Evolutionary conservation across 2,329 filamentous ascomycete species (phyloP), one percentile per base, ranked within the genome.

Genomic region (Tolypocladium tropicale): DNA sequence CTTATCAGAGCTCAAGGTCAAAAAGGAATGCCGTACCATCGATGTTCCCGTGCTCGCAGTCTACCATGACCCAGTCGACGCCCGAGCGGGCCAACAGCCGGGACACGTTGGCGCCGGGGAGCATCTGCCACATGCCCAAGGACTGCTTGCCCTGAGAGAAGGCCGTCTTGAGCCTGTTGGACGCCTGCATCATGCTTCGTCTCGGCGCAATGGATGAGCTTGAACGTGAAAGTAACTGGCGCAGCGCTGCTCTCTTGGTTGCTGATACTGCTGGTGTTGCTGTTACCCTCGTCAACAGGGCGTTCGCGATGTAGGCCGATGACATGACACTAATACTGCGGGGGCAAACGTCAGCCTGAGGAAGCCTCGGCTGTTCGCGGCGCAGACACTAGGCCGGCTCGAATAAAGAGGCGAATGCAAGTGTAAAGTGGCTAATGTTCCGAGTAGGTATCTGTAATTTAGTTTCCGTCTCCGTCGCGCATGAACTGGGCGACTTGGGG

Each of bases 11-110:
- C 12, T 28, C 6, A 6, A 16, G 41, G 21, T 16, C 41, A 30
- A 16, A 11, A 9, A 33, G 18, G 9, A 10, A 32, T 33, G 3
- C 4, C 62, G 36, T 62, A 75, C 73, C 78, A 39, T 76, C 76
- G 57, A 80, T 70, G 59, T 76, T 78, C 10, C 78, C 78, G 61
- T 81, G 78, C 62, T 79, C 79, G 56, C 77, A 78, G 59, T 79
- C 79, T 53, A 81, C 80, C 67, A 86, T 74, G 11, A 89, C 80
- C 77, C 85, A 88, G 65, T 88, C 85, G 1, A 85, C 76, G 1
- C 83, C 85, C 1, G 78, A 70, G 55, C 82, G 74, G 2, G 86
- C 84, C 52, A 89, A 72, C 21, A 77, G 68, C 54, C 83, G 76
- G 6, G 82, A 82, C 14, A 85, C 70, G 59, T 85, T 84, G 49